Percentiles rank a stretch among this genome's conserved stretches.
phyloP scores from a whole-genome alignment of 352 stramenopile species.

The Phytophthora pluvialis region DNA sequence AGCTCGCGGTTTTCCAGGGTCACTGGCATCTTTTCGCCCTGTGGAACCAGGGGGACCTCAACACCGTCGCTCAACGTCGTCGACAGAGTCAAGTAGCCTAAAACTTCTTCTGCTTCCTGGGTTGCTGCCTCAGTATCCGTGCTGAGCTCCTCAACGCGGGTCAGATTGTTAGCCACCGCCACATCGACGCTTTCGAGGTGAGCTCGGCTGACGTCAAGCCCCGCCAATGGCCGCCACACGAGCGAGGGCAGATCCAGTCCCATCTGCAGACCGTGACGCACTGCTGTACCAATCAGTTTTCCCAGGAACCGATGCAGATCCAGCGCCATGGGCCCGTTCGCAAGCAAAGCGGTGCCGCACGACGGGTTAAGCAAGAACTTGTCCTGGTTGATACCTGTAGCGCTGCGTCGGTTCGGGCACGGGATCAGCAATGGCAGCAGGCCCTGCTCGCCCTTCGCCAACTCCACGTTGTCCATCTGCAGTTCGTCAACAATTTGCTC shows the following conservation, averaged over 20 bases:
- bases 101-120: conserved; percentile 51
- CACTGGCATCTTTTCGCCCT: conserved; percentile 75
- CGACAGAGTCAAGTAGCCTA: conserved; percentile 80
- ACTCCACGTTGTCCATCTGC: conserved; percentile 90
- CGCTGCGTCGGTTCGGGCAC: conserved; percentile 86
- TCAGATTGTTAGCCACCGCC: conserved; percentile 73
- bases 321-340: conserved; percentile 89
- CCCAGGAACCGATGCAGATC: conserved; percentile 96
- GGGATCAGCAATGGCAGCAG: conserved; percentile 89
- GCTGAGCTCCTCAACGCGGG: conserved; percentile 62
- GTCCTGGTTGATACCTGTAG: conserved; percentile 91
- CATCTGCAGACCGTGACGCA: conserved; percentile 96
- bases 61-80: conserved; percentile 83
- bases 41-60: conserved; percentile 70
- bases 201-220: conserved; percentile 72
- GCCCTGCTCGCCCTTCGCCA: conserved; percentile 86
- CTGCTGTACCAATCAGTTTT: conserved; percentile 95
- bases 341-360: conserved; percentile 79
- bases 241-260: conserved; percentile 89
- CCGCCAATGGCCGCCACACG: conserved; percentile 87
- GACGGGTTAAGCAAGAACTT: conserved; percentile 92
- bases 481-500: conserved; percentile 97
- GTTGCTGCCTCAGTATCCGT: conserved; percentile 27
- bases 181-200: conserved; percentile 87
- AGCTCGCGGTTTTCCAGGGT: conserved; percentile 60